These are phyloP conservation scores for Candida hungchunana DNA, from an alignment of 805 yeast genomes.

Conservation along the genomic window DNA sequence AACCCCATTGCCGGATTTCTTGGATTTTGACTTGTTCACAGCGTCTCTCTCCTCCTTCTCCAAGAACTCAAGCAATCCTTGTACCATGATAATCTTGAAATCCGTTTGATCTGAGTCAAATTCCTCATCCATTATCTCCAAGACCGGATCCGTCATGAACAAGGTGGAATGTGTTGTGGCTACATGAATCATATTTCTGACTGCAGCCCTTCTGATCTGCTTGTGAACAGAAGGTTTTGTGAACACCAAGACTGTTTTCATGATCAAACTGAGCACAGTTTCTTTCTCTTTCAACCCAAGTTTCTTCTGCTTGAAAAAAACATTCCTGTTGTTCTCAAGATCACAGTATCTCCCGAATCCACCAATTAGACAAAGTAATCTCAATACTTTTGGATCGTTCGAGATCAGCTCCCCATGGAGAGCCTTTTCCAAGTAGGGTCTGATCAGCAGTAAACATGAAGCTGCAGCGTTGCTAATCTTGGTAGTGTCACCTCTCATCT, in stretches of 20 bases:
- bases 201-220: slow-evolving; percentile 45
- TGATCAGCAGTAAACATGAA: slow-evolving; percentile 50
- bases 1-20: slow-evolving; percentile 25
- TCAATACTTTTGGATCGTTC: slow-evolving; percentile 44
- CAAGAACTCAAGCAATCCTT: slow-evolving; percentile 55
- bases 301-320: slow-evolving; percentile 34
- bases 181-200: slow-evolving; percentile 53
- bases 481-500: slow-evolving; percentile 38
- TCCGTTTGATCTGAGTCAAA: slow-evolving; percentile 36
- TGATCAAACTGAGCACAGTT: slow-evolving; percentile 51
- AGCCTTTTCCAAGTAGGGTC: slow-evolving; percentile 38
- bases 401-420: slow-evolving; percentile 24
- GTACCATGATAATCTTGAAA: slow-evolving; percentile 48
- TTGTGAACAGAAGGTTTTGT: slow-evolving; percentile 33
- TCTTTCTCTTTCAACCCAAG: slow-evolving; percentile 47
- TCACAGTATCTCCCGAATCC: slow-evolving; percentile 66
- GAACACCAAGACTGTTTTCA: slow-evolving; percentile 55
- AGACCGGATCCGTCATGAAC: slow-evolving; percentile 54
- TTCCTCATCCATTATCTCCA: slow-evolving; percentile 48
- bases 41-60: slow-evolving; percentile 49
- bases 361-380: slow-evolving; percentile 62
- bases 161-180: slow-evolving; percentile 62
- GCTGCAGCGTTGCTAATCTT: slow-evolving; percentile 60
- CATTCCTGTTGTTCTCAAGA: slow-evolving; percentile 42
- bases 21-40: slow-evolving; percentile 36